Evolutionary conservation across 768 basidiomycete species (phyloP), one percentile per base, ranked within the genome.

Genomic region (Baorangia bicolor): DNA sequence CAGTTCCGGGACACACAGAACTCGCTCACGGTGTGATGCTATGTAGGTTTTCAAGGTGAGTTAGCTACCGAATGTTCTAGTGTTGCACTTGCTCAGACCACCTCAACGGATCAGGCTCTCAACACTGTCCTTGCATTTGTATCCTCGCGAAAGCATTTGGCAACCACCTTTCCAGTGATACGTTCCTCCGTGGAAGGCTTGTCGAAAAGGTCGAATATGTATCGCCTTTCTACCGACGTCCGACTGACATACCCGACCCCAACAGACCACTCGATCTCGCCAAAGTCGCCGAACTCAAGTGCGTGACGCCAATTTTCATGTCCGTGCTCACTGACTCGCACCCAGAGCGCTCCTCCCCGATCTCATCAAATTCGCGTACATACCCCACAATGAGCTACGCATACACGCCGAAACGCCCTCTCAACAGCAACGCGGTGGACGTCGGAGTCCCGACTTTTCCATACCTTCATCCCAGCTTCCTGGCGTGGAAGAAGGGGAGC

Each of bases 71-170:
- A 13, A 28, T 2, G 14, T 46, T 27, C 49, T 0, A 16, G 23
- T 8, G 25, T 44, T 48, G 34, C 37, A 18, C 6, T 27, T 37
- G n/a, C 31, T 35, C 11, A 49, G 18, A 18, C 28, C 23, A 35
- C 30, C 4, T 46, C 12, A 18, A 53, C 6, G 16, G 13, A 14
- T 37, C 48, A 95, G 90, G 90, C 92, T 11, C 74, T 95, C 44
- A 95, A 94, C 62, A 92, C 92, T 14, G 90, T 96, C 5, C 80
- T 94, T 38, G 92, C 89, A 0, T 96, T 96, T 64, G 80, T 92
- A 37, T 89, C 90, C 3, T 86, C 90, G 0, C 79, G 90, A 57
- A 89, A 90, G 60, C 83, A 90, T 59, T 70, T 95, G 33, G 88
- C 91, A 8, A 86, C 83, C 8, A 94, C 90, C 0, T 95, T 94